phyloP scores from a whole-genome alignment of 2,329 filamentous ascomycete genomes.

The Fusarium tuaranense region DNA sequence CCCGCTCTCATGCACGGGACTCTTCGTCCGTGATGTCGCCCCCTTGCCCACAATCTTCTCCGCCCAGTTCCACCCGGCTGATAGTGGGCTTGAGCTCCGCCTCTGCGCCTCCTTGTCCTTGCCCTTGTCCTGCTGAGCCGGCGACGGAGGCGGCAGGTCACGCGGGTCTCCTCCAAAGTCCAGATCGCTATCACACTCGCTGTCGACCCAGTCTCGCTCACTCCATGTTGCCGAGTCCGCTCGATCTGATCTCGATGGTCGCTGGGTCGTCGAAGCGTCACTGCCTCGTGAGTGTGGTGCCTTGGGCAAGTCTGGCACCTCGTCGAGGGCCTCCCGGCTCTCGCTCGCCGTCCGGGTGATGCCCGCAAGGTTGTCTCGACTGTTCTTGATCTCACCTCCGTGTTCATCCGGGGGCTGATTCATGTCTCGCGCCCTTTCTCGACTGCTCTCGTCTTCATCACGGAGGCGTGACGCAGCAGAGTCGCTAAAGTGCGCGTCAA shows the following conservation, averaged over 20 bases:
- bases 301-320: slow-evolving; percentile 59
- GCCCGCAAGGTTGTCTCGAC: slow-evolving; percentile 28
- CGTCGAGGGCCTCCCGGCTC: slow-evolving; percentile 54
- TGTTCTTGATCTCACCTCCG: slow-evolving; percentile 72
- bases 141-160: slow-evolving; percentile 25
- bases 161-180: slow-evolving; percentile 42
- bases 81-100: slow-evolving; percentile 42
- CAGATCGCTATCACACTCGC: slow-evolving; percentile 43
- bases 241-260: slow-evolving; percentile 42
- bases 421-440: slow-evolving; percentile 75
- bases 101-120: slow-evolving; percentile 41
- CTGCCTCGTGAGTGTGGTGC: slow-evolving; percentile 37
- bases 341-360: slow-evolving; percentile 45
- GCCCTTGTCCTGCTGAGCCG: slow-evolving; percentile 34
- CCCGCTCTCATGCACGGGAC: slow-evolving; percentile 36
- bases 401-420: slow-evolving; percentile 67
- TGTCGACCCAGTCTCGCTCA: slow-evolving; percentile 51
- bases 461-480: slow-evolving; percentile 69
- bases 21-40: slow-evolving; percentile 44
- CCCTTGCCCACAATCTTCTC: slow-evolving; percentile 66
- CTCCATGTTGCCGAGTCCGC: slow-evolving; percentile 73
- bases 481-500: slow-evolving; percentile 93
- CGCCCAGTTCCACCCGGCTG: slow-evolving; percentile 62
- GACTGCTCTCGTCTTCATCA: slow-evolving; percentile 74
- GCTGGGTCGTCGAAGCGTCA: slow-evolving; percentile 30